A percentile compares a stretch with the other conserved stretches of the same genome.
These are phyloP conservation scores for Cucurbita moschata DNA, from an alignment of 306 rosid genomes.

Conservation along the genomic window DNA sequence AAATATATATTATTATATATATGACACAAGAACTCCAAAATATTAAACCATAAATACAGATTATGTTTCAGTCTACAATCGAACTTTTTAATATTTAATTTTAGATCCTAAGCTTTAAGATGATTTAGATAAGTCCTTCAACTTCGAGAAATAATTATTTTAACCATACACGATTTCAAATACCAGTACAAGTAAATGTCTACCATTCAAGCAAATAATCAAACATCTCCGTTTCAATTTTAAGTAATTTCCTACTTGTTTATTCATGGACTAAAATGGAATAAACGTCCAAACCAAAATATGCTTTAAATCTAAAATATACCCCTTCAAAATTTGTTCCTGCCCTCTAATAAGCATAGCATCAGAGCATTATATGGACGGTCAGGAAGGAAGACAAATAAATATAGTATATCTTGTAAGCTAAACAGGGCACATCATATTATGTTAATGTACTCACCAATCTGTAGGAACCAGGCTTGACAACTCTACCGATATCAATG, in stretches of 20 bases:
- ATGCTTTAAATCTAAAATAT: not conserved
- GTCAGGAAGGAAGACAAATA: not conserved
- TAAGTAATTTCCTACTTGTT: not conserved
- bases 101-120: not conserved
- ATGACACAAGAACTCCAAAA: not conserved
- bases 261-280: not conserved
- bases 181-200: not conserved
- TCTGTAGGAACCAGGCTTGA: constrained; percentile 77
- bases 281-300: not conserved
- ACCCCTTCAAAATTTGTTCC: not conserved
- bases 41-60: not conserved
- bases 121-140: not conserved
- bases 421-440: not conserved
- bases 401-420: not conserved
- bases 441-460: constrained; percentile 43
- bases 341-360: not conserved
- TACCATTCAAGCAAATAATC: not conserved
- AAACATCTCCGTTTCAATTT: too few relatives aligned
- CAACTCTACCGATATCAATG: constrained; percentile 64
- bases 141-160: not conserved
- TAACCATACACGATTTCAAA: not conserved
- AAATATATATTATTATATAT: not conserved
- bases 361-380: not conserved
- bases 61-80: not conserved
- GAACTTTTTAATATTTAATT: not conserved